Evolutionary conservation across 2,329 filamentous ascomycete genomes (phyloP), one percentile per base, ranked within the genome.

Genomic region (Calycina herbarum): DNA sequence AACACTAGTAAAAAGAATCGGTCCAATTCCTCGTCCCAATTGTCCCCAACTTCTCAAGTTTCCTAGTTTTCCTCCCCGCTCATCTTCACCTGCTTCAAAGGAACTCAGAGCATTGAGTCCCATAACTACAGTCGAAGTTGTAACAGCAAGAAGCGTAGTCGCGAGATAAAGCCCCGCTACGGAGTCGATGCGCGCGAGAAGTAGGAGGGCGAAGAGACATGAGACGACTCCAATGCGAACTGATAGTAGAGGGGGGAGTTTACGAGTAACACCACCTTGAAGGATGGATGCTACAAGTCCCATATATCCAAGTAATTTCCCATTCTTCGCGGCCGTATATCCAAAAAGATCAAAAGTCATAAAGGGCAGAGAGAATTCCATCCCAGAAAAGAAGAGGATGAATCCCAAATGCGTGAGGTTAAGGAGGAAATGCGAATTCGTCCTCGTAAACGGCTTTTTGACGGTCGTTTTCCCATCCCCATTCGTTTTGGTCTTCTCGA

Each of bases 321-420:
- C 95, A 70, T 96, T 96, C 62, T 92, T 86, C 56, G 88, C 86
- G 0, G 93, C 90, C 11, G 84, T 86, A 76, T 95, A 96, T 8
- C 86, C 85, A 77, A 98, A 98, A 57, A 99, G 86, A 62, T 97
- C 94, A 73, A 95, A 96, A 0, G 94, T 98, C 87, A 99, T 94
- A 77, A 99, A 99, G 0, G 95, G 94, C 2, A 99, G 85, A 0
- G 93, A 97, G 78, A 97, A 98, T 77, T 99, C 95, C 90, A 99
- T 94, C 67, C 95, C 95, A 1, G 93, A 97, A 80, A 99, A 99
- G 79, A 97, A 97, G 13, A 99, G 87, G 66, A 99, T 88, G 78
- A 99, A 99, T 58, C 89, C 80, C 74, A 98, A 90, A 78, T 99
- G 95, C 0, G 92, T 89, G 1, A 89, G 79, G 76, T 97, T 97